Evolutionary conservation across 163 green algal species (phyloP).

Genomic region (Chlorella variabilis): DNA sequence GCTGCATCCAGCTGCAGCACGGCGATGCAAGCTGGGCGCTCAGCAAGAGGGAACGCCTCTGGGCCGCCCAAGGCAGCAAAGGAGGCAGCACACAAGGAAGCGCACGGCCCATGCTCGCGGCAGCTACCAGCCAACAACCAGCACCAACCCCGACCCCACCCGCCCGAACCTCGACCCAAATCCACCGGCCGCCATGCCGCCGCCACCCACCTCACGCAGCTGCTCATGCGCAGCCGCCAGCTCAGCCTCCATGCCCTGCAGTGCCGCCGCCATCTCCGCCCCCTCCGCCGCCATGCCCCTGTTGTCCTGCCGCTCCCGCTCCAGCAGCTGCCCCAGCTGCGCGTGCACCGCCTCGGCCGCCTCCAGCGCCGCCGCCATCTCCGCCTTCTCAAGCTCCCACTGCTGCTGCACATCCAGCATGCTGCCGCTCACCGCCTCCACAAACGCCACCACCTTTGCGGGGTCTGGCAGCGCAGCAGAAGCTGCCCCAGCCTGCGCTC

Average conservation of each 20-base stretch:
- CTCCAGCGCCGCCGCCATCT: conserved; percentile 16
- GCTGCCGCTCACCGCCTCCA: conserved; percentile 30
- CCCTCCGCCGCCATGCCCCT: background rate
- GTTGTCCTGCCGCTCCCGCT: conserved; percentile 26
- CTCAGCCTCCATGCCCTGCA: conserved; percentile 18
- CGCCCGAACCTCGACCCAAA: no score
- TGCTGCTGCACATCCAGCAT: conserved; percentile 21
- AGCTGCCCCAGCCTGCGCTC: no score
- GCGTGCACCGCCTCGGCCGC: conserved; percentile 12
- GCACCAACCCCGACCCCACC: no score
- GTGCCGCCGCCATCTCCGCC: background rate
- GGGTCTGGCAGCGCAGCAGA: background rate
- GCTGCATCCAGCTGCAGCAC: conserved; percentile 64
- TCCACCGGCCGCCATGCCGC: no score
- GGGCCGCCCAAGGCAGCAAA: no score
- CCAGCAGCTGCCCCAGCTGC: conserved; percentile 28
- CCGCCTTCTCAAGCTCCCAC: conserved; percentile 19
- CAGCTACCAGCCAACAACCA: no score
- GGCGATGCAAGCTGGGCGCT: background rate
- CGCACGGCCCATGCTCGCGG: no score
- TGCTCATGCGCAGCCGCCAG: background rate
- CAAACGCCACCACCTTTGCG: conserved; percentile 33
- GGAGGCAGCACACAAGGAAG: no score
- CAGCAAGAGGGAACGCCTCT: no score
- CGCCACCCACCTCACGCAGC: conserved; percentile 4